Evolutionary conservation across 768 basidiomycete genomes (phyloP), one percentile per base, ranked within the genome.

Genomic region (Xanthoconium stramineum): DNA sequence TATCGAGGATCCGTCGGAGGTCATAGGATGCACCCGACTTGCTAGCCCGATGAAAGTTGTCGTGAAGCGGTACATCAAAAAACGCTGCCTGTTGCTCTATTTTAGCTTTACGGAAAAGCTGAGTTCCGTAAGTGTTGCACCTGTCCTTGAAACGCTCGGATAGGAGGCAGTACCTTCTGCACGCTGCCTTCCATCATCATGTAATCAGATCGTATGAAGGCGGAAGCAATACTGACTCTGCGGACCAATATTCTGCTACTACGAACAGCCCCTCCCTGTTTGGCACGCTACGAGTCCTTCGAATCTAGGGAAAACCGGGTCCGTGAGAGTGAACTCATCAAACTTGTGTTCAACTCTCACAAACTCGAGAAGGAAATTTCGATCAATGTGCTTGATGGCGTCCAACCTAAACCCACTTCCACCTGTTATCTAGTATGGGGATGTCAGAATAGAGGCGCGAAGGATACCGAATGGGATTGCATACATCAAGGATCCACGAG

Each of bases 31-130:
- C 76, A 32, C 85, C 80, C 15, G 75, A 75, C 58, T 83, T 81
- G 68, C 91, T 90, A 13, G 94, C 94, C 56, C 79, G 76, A 65
- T 86, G 78, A 65, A 95, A 86, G 61, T 91, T 92, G 72, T 84
- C 79, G 66, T 98, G 94, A 20, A 98, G 77, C 19, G 92, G 91
- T 8, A 92, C 91, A 67, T 97, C 94, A 61, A 97, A 97, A 66
- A 96, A 92, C 0, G 93, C 80, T 12, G 89, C 84, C 87, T 96
- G 70, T 35, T 56, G 52, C 50, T 36, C 24, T 20, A 20, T 13
- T 30, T 51, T 13, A 58, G 40, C 39, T 19, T 30, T 49, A n/a
- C 35, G 35, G 5, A 11, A 30, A 32, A 33, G 43, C 19, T 24
- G 47, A 47, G 28, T 33, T 32, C 37, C 59, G 33, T 52, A 39